These are phyloP conservation scores for Hemerocallis citrina DNA, from an alignment of 106 monocot genomes.

Conservation along the genomic window DNA sequence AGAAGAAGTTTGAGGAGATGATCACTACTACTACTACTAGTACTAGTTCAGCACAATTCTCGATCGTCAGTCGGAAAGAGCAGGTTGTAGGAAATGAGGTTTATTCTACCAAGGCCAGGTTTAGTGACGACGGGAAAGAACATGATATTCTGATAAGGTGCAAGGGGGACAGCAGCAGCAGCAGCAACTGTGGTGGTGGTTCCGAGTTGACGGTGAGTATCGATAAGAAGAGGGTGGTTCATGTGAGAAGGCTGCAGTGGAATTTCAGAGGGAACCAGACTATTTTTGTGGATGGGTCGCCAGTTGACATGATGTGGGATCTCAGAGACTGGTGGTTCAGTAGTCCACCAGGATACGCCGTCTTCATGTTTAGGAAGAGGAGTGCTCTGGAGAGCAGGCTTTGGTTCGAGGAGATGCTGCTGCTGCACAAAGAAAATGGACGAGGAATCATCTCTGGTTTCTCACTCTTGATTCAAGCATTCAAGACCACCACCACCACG, in stretches of 20 bases:
- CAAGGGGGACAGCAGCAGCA: conserved; percentile 1
- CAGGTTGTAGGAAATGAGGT: conserved; percentile 10
- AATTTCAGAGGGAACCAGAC: conserved; percentile 77
- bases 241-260: conserved; percentile 45
- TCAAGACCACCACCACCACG: conserved; percentile 14
- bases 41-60: conserved; percentile 17
- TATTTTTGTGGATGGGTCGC: conserved; percentile 53
- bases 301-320: conserved; percentile 91
- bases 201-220: conserved; percentile 57
- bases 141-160: conserved; percentile 44
- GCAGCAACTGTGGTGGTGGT: neutral
- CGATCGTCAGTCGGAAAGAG: conserved; percentile 28
- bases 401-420: conserved; percentile 55
- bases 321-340: conserved; percentile 52
- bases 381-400: conserved; percentile 51
- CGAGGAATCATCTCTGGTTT: conserved; percentile 35
- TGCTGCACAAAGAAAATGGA: conserved; percentile 14
- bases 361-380: conserved; percentile 56
- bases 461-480: conserved; percentile 60
- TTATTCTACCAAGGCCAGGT: conserved; percentile 30
- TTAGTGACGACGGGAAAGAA: conserved; percentile 21
- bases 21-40: too few species aligned
- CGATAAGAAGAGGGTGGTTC: conserved; percentile 65
- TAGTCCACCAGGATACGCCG: conserved; percentile 15
- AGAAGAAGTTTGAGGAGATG: neutral